Evolutionary conservation across 2,329 filamentous ascomycete genomes (phyloP).

Genomic region (Aspergillus sp.): DNA sequence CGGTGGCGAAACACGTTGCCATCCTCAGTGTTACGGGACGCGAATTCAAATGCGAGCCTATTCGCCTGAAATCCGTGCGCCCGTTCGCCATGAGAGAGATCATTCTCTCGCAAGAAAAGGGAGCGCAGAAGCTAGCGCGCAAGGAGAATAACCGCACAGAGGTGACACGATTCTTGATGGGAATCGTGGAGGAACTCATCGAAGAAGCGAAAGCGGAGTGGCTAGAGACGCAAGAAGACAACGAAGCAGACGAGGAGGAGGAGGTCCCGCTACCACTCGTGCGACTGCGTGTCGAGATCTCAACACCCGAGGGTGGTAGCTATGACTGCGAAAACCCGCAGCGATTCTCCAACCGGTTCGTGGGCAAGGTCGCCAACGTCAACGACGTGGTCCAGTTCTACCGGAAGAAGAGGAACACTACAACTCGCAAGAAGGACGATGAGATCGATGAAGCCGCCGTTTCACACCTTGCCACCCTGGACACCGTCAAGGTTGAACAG

Average conservation of each 20-base stretch:
- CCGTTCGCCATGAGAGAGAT: constrained; percentile 89
- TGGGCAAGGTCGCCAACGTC: constrained; percentile 85
- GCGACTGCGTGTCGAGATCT: constrained; percentile 86
- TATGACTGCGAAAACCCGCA: constrained; percentile 96
- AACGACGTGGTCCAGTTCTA: constrained; percentile 94
- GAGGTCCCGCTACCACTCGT: constrained; percentile 78
- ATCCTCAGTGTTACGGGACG: constrained; percentile 81
- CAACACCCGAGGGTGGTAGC: constrained; percentile 76
- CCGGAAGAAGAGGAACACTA: constrained; percentile 71
- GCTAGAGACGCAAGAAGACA: constrained; percentile 71
- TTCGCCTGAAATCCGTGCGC: constrained; percentile 82
- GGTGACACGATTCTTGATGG: constrained; percentile 73
- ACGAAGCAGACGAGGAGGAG: constrained; percentile 53
- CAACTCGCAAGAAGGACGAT: constrained; percentile 49
- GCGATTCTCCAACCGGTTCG: constrained; percentile 89
- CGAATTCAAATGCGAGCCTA: constrained; percentile 75
- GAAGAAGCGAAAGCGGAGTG: constrained; percentile 79
- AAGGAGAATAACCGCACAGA: constrained; percentile 80
- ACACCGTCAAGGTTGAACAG: constrained; percentile 82
- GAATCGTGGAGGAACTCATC: constrained; percentile 82
- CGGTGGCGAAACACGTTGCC: constrained; percentile 85
- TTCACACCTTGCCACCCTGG: constrained; percentile 60
- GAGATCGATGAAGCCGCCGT: constrained; percentile 65
- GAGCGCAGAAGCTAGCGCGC: constrained; percentile 74
- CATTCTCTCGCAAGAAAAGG: constrained; percentile 69